phyloP scores from a whole-genome alignment of 495 filamentous ascomycete genomes.

The Xeromyces bisporus region DNA sequence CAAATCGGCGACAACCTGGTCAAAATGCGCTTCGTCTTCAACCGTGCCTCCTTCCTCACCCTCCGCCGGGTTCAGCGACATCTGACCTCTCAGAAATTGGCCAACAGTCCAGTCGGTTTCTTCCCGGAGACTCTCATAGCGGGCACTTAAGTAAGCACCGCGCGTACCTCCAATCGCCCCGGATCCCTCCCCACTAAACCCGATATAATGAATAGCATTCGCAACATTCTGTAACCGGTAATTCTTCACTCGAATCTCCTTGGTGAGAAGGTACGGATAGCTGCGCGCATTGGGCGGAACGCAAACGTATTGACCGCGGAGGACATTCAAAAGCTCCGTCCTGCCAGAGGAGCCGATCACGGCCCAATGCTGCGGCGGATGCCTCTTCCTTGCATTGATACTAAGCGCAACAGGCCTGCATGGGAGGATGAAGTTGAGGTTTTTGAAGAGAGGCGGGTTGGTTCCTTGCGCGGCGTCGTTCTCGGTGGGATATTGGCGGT shows the following conservation, averaged over 20 bases:
- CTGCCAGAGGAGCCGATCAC: slow-evolving; percentile 55
- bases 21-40: slow-evolving; percentile 29
- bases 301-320: slow-evolving; percentile 56
- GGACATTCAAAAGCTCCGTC: slow-evolving; percentile 58
- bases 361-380: slow-evolving; percentile 44
- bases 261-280: slow-evolving; percentile 55
- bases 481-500: slow-evolving; percentile 52
- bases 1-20: slow-evolving; percentile 47
- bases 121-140: slow-evolving; percentile 83
- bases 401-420: slow-evolving; percentile 28
- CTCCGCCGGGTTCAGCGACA: slow-evolving; percentile 52
- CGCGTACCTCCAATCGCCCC: slow-evolving; percentile 37
- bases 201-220: slow-evolving; percentile 65
- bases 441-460: slow-evolving; percentile 46
- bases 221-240: slow-evolving; percentile 36
- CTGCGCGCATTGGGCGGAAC: slow-evolving; percentile 54
- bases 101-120: slow-evolving; percentile 70
- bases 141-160: slow-evolving; percentile 70
- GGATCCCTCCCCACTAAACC: slow-evolving; percentile 48
- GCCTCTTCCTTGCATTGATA: background rate
- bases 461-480: slow-evolving; percentile 11
- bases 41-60: slow-evolving; percentile 28
- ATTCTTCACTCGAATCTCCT: slow-evolving; percentile 39
- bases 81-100: slow-evolving; percentile 65
- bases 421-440: slow-evolving; percentile 48